Percentiles rank a stretch among this genome's conserved stretches.
Conservation (phyloP, 2,329 filamentous ascomycete species). For the Eurotiales sp. region DNA sequence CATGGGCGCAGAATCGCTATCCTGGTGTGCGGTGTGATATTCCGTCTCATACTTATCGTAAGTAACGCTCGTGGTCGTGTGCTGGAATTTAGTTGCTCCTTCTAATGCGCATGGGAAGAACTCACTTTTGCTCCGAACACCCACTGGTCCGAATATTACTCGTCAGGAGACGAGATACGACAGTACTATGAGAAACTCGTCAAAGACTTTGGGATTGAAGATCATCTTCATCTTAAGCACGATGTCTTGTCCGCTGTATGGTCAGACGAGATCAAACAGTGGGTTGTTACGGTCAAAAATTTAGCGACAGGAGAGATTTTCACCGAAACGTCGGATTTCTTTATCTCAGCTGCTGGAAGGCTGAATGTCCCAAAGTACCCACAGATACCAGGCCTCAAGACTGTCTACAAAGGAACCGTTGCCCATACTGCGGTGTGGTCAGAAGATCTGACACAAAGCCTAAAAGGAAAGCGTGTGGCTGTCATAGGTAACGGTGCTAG, state of each 20-base stretch:
- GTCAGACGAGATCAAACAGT: slow-evolving; percentile 1
- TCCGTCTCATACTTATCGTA: slow-evolving; percentile 11
- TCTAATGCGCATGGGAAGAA: too few relatives aligned
- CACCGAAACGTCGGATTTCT: slow-evolving; percentile 8
- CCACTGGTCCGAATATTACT: slow-evolving; percentile 11
- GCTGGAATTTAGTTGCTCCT: too few relatives aligned
- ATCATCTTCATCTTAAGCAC: slow-evolving; percentile 3
- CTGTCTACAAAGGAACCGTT: slow-evolving; percentile 2
- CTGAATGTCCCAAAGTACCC: slow-evolving; percentile 8
- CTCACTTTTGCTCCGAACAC: slow-evolving; percentile 8
- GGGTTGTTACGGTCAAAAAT: slow-evolving; percentile 7
- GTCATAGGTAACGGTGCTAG: slow-evolving; percentile 11
- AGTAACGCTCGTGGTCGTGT: too few relatives aligned
- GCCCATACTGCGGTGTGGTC: slow-evolving; percentile 10
- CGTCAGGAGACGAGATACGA: slow-evolving; percentile 4
- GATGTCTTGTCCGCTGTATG: slow-evolving; percentile 6
- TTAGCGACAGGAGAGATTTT: not conserved
- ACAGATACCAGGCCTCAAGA: slow-evolving; percentile 3
- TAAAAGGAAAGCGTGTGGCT: slow-evolving; percentile 7
- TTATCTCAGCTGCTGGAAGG: slow-evolving; percentile 3
- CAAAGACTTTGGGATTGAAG: not conserved
- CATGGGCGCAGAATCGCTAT: slow-evolving; percentile 18
- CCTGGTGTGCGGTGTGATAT: slow-evolving; percentile 14
- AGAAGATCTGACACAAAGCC: slow-evolving; percentile 1
- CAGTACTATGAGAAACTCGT: slow-evolving; percentile 6